Conservation (phyloP, 2,329 filamentous ascomycete species). For the Alternaria brassicicola region DNA sequence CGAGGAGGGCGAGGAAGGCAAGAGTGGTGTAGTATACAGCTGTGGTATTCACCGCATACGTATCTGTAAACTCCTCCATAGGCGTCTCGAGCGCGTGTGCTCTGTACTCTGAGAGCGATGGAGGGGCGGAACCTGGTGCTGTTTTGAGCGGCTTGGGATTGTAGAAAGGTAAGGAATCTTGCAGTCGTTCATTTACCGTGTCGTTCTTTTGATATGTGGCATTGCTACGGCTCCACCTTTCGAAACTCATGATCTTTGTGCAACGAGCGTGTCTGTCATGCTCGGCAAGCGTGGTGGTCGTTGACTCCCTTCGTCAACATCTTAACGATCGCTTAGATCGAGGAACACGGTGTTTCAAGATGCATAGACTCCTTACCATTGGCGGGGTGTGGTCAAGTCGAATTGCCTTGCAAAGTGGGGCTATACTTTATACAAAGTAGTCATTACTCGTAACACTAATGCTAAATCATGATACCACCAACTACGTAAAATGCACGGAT, state of each 20-base stretch:
- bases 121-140: slow-evolving; percentile 9
- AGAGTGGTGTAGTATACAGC: slow-evolving; percentile 51
- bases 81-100: slow-evolving; percentile 26
- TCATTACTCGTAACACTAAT: neutral
- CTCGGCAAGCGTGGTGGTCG: neutral
- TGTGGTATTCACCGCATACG: slow-evolving; percentile 51
- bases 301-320: neutral
- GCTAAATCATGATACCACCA: neutral
- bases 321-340: neutral
- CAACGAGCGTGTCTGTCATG: neutral
- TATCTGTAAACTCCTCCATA: slow-evolving; percentile 39
- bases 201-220: neutral
- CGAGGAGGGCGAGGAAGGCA: slow-evolving; percentile 51
- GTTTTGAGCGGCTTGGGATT: slow-evolving; percentile 25
- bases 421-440: neutral
- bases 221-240: slow-evolving; percentile 11
- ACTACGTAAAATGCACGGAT: neutral
- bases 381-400: neutral
- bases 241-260: neutral
- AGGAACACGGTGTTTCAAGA: neutral
- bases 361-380: neutral
- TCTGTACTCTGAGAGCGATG: slow-evolving; percentile 23
- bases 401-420: neutral
- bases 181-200: neutral
- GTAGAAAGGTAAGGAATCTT: neutral